phyloP scores from a whole-genome alignment of 108 stramenopile species.

The Skeletonema menzelii region DNA sequence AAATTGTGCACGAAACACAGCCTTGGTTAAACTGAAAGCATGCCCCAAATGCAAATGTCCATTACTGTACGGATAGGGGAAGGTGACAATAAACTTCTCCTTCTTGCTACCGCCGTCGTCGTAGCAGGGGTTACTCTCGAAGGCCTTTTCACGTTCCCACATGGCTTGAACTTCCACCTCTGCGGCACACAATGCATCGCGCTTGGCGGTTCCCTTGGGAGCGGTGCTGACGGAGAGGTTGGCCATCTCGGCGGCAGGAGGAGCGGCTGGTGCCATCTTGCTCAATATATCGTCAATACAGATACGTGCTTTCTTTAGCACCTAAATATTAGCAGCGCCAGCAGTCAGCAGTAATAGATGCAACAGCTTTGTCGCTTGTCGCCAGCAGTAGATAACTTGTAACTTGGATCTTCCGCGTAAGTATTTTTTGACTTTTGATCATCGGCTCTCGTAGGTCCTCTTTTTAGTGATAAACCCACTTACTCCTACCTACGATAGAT shows the following conservation, averaged over 20 bases:
- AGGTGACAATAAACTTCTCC: conserved; percentile 96
- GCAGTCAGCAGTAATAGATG: too few relatives aligned
- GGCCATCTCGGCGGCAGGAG: conserved; percentile 19
- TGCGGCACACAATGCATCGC: conserved; percentile 76
- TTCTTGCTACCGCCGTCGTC: conserved; percentile 23
- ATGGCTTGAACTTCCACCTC: conserved; percentile 75
- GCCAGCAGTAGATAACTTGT: neutral
- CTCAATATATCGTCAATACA: neutral
- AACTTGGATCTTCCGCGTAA: neutral
- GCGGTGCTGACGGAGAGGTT: conserved; percentile 34
- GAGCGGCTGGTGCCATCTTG: conserved; percentile 14
- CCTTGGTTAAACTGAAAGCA: conserved; percentile 97
- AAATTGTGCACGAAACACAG: conserved; percentile 92
- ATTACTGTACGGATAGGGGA: conserved; percentile 99
- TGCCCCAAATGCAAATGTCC: conserved; percentile 98
- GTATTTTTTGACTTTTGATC: neutral
- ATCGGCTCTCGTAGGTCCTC: neutral
- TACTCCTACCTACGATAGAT: neutral
- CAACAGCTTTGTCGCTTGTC: too few relatives aligned
- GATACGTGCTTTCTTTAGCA: neutral
- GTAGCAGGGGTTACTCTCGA: conserved; percentile 66
- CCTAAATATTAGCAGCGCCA: too few relatives aligned
- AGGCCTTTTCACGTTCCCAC: conserved; percentile 76
- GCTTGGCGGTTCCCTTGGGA: conserved; percentile 76
- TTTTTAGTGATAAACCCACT: neutral